A percentile compares a stretch with the other conserved stretches of the same genome.
Evolutionary conservation across 2,329 filamentous ascomycete species (phyloP).

Genomic region (Camptophora hylomeconis): DNA sequence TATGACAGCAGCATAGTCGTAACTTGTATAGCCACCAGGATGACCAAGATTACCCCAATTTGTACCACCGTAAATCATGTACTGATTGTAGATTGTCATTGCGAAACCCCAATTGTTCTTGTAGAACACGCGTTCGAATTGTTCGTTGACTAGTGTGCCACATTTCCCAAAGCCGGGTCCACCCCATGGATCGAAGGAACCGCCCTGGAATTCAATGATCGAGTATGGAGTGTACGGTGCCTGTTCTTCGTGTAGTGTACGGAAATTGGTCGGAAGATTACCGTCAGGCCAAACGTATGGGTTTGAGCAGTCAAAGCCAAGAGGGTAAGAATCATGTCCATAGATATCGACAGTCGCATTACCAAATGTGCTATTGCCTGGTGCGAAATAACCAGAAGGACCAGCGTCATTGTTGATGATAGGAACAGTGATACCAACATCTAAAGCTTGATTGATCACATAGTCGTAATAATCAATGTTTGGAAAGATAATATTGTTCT

Average conservation of each 20-base stretch:
- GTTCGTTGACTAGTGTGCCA: slow-evolving; percentile 51
- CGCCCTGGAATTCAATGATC: slow-evolving; percentile 19
- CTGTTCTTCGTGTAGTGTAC: slow-evolving; percentile 13
- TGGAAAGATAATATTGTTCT: slow-evolving; percentile 10
- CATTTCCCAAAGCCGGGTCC: slow-evolving; percentile 35
- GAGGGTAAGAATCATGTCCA: slow-evolving; percentile 35
- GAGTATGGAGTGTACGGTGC: slow-evolving; percentile 18
- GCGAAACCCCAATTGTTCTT: slow-evolving; percentile 60
- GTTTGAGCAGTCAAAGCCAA: slow-evolving; percentile 17
- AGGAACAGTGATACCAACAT: slow-evolving; percentile 60
- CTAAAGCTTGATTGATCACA: slow-evolving; percentile 53
- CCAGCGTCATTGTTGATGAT: slow-evolving; percentile 62
- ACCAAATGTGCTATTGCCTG: slow-evolving; percentile 40
- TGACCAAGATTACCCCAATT: slow-evolving; percentile 75
- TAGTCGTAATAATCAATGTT: slow-evolving; percentile 56
- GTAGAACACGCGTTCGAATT: slow-evolving; percentile 66
- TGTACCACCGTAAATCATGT: slow-evolving; percentile 65
- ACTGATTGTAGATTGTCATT: slow-evolving; percentile 56
- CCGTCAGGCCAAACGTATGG: slow-evolving; percentile 17
- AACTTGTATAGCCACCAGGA: slow-evolving; percentile 45
- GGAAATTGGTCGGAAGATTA: slow-evolving; percentile 15
- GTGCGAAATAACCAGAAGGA: slow-evolving; percentile 48
- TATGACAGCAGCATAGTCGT: slow-evolving; percentile 52
- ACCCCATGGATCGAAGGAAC: slow-evolving; percentile 12
- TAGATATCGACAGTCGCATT: slow-evolving; percentile 49